Evolutionary conservation across 2,329 filamentous ascomycete genomes (phyloP).

Genomic region (Trichophyton rubrum): DNA sequence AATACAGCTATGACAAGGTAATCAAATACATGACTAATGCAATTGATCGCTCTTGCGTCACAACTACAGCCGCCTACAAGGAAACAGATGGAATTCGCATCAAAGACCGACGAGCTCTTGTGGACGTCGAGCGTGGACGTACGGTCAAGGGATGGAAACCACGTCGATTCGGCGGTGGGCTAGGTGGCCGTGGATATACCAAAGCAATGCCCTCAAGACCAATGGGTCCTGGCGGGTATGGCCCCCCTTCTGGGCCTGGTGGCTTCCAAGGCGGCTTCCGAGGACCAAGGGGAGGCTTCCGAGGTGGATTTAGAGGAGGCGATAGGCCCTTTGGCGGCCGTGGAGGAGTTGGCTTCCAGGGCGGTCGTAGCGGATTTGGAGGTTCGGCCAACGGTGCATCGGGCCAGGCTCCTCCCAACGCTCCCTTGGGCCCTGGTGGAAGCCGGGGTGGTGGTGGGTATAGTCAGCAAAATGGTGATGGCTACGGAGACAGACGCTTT

Average conservation of each 20-base stretch:
- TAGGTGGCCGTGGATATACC: slow-evolving; percentile 87
- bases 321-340: slow-evolving; percentile 40
- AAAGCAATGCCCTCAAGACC: slow-evolving; percentile 64
- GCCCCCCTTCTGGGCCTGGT: slow-evolving; percentile 43
- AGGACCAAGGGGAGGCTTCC: slow-evolving; percentile 33
- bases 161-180: slow-evolving; percentile 76
- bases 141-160: slow-evolving; percentile 92
- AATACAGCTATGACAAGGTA: slow-evolving; percentile 15
- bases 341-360: slow-evolving; percentile 46
- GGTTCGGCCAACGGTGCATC: slow-evolving; percentile 20
- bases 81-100: slow-evolving; percentile 80
- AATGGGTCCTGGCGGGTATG: slow-evolving; percentile 48
- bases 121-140: slow-evolving; percentile 90
- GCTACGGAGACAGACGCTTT: slow-evolving; percentile 29
- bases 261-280: slow-evolving; percentile 43
- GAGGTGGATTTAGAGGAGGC: slow-evolving; percentile 41
- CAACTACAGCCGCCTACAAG: slow-evolving; percentile 72
- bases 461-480: slow-evolving; percentile 32
- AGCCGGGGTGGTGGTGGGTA: slow-evolving; percentile 39
- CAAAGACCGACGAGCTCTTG: slow-evolving; percentile 80
- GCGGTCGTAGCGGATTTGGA: slow-evolving; percentile 41
- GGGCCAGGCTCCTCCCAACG: slow-evolving; percentile 37
- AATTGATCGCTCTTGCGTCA: slow-evolving; percentile 23
- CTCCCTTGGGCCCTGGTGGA: slow-evolving; percentile 43
- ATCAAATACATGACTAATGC: slow-evolving; percentile 25